These are phyloP conservation scores for Geranium incanum DNA, from an alignment of 441 rosid genomes.

Conservation along the genomic window DNA sequence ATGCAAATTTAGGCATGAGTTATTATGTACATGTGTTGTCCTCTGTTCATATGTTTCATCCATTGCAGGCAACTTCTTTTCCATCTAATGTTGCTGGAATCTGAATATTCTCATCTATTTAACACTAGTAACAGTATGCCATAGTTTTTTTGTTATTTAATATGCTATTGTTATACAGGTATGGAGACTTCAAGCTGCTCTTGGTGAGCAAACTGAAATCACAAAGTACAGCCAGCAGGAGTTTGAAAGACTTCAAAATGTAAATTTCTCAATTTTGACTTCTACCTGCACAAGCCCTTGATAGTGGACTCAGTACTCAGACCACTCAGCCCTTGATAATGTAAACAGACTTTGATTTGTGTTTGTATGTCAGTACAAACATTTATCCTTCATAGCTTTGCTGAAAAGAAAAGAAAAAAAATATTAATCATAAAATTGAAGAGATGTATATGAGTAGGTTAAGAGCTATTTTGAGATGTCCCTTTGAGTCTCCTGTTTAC, in stretches of 20 bases:
- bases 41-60: not conserved
- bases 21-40: not conserved
- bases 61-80: not conserved
- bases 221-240: constrained; percentile 83
- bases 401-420: no score
- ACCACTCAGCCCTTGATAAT: no score
- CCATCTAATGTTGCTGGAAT: not conserved
- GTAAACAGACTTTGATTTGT: not conserved
- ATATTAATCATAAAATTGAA: not conserved
- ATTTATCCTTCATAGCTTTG: not conserved
- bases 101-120: not conserved
- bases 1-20: not conserved
- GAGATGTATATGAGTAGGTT: not conserved
- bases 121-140: not conserved
- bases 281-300: no score
- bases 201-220: constrained; percentile 92
- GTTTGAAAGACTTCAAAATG: constrained; percentile 90
- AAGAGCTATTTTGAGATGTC: not conserved
- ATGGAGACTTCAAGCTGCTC: constrained; percentile 98
- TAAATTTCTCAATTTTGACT: constrained; percentile 27
- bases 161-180: constrained; percentile 40
- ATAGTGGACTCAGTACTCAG: not conserved
- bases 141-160: constrained; percentile 5
- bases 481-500: not conserved
- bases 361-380: not conserved